phyloP scores from a whole-genome alignment of 306 rosid species.

The Cucumis melo region DNA sequence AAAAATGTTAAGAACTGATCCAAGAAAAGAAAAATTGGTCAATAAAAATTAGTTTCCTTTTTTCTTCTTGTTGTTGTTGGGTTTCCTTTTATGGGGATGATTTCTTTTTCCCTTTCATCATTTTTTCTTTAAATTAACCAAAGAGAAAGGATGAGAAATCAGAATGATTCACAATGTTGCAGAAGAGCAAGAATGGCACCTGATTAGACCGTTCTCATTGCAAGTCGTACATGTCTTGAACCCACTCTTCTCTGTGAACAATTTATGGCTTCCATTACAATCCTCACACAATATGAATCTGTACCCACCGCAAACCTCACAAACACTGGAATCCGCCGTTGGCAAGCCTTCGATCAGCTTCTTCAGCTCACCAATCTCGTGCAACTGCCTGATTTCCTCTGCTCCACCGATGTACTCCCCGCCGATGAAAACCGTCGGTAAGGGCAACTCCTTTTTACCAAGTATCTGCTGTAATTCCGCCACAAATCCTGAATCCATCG shows the following conservation, averaged over 20 bases:
- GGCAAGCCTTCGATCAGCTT: constrained; percentile 71
- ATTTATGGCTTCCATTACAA: constrained; percentile 68
- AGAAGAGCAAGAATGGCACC: constrained; percentile 72
- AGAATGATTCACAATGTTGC: constrained; percentile 29
- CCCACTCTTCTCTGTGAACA: constrained; percentile 53
- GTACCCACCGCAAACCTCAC: constrained; percentile 58
- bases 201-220: constrained; percentile 78
- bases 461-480: constrained; percentile 46
- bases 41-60: neutral
- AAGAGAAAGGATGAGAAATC: constrained; percentile 9
- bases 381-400: constrained; percentile 53
- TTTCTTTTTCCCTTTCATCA: neutral
- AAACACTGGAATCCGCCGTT: constrained; percentile 35
- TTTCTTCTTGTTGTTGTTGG: neutral
- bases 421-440: constrained; percentile 73
- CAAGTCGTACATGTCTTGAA: constrained; percentile 54
- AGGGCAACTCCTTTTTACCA: constrained; percentile 29
- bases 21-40: constrained; percentile 2
- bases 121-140: neutral
- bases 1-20: constrained; percentile 4
- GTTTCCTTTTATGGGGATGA: neutral
- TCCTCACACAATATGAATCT: constrained; percentile 62
- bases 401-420: constrained; percentile 83
- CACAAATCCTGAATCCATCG: constrained; percentile 65
- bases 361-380: constrained; percentile 87